A percentile compares a stretch with the other conserved stretches of the same genome.
Conservation (phyloP, 2,329 filamentous ascomycete species). For the Thielaviopsis euricoi region DNA sequence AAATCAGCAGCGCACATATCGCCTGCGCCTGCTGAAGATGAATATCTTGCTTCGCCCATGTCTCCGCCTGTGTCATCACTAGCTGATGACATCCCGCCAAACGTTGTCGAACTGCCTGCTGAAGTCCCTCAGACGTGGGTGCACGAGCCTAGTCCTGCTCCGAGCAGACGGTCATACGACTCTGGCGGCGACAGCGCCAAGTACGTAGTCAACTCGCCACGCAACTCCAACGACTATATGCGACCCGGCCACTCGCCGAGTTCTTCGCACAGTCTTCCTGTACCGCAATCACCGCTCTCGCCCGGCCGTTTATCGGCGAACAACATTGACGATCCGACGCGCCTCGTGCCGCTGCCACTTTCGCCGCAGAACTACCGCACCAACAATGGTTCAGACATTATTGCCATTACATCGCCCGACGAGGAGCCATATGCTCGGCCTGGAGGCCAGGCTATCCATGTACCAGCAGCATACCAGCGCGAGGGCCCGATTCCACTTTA, state of each 20-base stretch:
- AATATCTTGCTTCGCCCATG: too few relatives aligned
- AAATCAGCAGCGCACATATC: not conserved
- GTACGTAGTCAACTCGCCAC: conserved; percentile 27
- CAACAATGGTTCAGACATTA: conserved; percentile 49
- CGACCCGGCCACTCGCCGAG: conserved; percentile 18
- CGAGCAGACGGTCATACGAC: conserved; percentile 38
- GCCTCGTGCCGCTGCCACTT: conserved; percentile 38
- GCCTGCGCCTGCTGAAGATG: too few relatives aligned
- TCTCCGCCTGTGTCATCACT: not conserved
- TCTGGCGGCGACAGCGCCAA: conserved; percentile 35
- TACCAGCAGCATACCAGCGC: not conserved
- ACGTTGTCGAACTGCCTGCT: conserved; percentile 40
- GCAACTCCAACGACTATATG: conserved; percentile 32
- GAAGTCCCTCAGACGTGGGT: conserved; percentile 29
- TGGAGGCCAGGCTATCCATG: conserved; percentile 17
- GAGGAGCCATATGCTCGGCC: conserved; percentile 29
- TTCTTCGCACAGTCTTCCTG: conserved; percentile 17
- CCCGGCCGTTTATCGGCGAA: conserved; percentile 16
- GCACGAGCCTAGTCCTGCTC: conserved; percentile 21
- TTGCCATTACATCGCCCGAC: conserved; percentile 44
- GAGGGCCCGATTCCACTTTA: conserved; percentile 6
- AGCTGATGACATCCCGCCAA: conserved; percentile 13
- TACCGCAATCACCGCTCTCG: conserved; percentile 19
- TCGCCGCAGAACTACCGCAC: conserved; percentile 42
- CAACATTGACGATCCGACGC: conserved; percentile 30